Evolutionary conservation across 345 rosid genomes (phyloP), one percentile per base, ranked within the genome.

Genomic region (Durio zibethinus): DNA sequence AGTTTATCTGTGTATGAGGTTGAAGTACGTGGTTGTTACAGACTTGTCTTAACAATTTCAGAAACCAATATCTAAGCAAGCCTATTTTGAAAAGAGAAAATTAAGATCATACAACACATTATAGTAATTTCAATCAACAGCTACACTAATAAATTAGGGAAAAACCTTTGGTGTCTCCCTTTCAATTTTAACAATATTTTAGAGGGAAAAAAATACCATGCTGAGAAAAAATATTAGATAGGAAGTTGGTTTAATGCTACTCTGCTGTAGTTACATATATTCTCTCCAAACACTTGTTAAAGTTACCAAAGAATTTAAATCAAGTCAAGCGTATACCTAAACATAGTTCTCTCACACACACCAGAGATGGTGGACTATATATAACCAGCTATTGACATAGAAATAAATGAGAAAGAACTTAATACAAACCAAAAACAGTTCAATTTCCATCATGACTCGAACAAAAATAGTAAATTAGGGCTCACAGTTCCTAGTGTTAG

Each of bases 401-500:
- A 33, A 31, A 78, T 56, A 5, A 76, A 79, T 74, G 38, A 11
- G 62, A 54, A 48, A 67, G 63, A 38, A 25, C 20, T 10, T 59
- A 75, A 50, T 64, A 59, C 52, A 47, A 73, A 50, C 59, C 60
- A 47, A 74, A 33, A 31, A 11, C 40, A 64, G 16, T 31, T 71
- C 27, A 62, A 53, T 10, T 53, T 43, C 14, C 40, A 10, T 10
- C 14, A 45, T 43, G 7, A 48, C 66, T 53, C 33, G 73, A 69
- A 73, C 23, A 73, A 70, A 75, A 79, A 75, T 56, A 82, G 74
- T 53, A 77, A 47, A 52, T 60, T 64, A 80, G 79, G 85, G 56
- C 98, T 90, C 79, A 96, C 99, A 75, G 99, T 93, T 86, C 99
- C 99, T 81, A 96, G 91, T 52, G 99, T 96, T 80, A 96, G 88